These are phyloP conservation scores for Teratosphaeria epicoccoides DNA, from an alignment of 2,329 filamentous ascomycete genomes.

Conservation along the genomic window DNA sequence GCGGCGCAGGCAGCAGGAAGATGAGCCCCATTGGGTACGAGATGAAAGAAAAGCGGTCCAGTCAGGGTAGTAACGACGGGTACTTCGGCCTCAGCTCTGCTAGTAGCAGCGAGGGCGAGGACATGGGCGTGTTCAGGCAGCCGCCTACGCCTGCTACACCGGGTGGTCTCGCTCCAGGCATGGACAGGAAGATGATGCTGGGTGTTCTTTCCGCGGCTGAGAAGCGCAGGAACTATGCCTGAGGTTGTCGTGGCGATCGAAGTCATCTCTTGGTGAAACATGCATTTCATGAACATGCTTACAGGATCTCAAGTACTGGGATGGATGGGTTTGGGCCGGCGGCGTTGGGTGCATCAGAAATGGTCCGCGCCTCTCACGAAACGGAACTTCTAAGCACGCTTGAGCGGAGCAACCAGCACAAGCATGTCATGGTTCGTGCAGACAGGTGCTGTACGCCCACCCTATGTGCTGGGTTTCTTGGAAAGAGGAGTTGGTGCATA, in stretches of 20 bases:
- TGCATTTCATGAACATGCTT: not conserved
- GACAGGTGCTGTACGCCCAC: not conserved
- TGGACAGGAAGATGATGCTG: conserved; percentile 67
- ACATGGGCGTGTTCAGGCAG: conserved; percentile 24
- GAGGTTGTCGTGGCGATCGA: conserved; percentile 26
- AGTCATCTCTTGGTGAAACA: not conserved
- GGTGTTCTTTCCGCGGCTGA: conserved; percentile 78
- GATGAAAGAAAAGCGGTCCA: conserved; percentile 28
- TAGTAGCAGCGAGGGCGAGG: conserved; percentile 55
- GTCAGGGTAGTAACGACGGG: conserved; percentile 24
- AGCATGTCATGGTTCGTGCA: not conserved
- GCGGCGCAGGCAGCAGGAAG: conserved; percentile 19
- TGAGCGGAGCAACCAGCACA: not conserved
- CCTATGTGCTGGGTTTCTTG: not conserved
- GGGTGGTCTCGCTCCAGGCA: conserved; percentile 68
- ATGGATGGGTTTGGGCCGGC: not conserved
- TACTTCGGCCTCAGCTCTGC: conserved; percentile 49
- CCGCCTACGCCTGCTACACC: conserved; percentile 46
- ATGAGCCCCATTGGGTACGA: conserved; percentile 30
- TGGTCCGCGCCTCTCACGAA: not conserved
- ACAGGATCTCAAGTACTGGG: not conserved
- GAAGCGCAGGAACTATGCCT: conserved; percentile 70
- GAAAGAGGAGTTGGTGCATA: not conserved
- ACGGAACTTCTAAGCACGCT: not conserved
- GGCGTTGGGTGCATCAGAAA: not conserved